Percentiles rank a stretch among this genome's conserved stretches.
Conservation (phyloP, 192 early-diverging fungal genomes). For the Thoreauomyces humboldtii region DNA sequence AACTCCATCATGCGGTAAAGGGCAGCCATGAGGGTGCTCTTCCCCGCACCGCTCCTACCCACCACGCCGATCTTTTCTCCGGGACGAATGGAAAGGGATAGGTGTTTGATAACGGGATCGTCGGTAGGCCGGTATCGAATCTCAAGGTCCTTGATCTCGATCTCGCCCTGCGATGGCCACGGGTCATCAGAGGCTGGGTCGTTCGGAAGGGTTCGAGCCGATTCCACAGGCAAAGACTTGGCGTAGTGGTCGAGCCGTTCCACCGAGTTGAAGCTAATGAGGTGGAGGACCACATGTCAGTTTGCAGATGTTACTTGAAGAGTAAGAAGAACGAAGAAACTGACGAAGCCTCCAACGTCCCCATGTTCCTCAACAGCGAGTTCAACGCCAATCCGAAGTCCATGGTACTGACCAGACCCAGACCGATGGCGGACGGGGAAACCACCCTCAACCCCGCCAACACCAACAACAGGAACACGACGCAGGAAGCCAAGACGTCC, state of each 20-base stretch:
- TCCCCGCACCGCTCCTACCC: slow-evolving; percentile 80
- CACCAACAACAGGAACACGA: slow-evolving; percentile 43
- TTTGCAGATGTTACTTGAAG: too few relatives aligned
- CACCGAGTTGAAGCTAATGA: slow-evolving; percentile 44
- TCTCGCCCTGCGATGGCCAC: neutral
- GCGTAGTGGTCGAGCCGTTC: slow-evolving; percentile 50
- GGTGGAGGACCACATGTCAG: too few relatives aligned
- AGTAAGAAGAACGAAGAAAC: too few relatives aligned
- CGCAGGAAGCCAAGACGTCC: slow-evolving; percentile 2
- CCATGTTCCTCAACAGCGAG: neutral
- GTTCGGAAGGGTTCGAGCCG: slow-evolving; percentile 23
- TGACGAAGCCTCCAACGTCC: neutral
- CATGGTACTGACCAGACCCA: neutral
- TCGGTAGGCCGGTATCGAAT: slow-evolving; percentile 39
- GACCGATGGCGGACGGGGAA: slow-evolving; percentile 47
- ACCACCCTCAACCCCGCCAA: slow-evolving; percentile 46
- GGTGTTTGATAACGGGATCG: slow-evolving; percentile 60
- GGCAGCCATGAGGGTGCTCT: slow-evolving; percentile 60
- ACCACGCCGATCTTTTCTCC: slow-evolving; percentile 79
- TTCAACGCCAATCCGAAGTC: neutral
- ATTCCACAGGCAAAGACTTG: slow-evolving; percentile 37
- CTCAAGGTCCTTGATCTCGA: slow-evolving; percentile 37
- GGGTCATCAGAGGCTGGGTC: slow-evolving; percentile 29
- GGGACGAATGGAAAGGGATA: slow-evolving; percentile 66
- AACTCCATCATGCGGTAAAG: slow-evolving; percentile 69